Evolutionary conservation across 192 early-diverging fungal genomes (phyloP).

Genomic region (Lobulomyces angularis): DNA sequence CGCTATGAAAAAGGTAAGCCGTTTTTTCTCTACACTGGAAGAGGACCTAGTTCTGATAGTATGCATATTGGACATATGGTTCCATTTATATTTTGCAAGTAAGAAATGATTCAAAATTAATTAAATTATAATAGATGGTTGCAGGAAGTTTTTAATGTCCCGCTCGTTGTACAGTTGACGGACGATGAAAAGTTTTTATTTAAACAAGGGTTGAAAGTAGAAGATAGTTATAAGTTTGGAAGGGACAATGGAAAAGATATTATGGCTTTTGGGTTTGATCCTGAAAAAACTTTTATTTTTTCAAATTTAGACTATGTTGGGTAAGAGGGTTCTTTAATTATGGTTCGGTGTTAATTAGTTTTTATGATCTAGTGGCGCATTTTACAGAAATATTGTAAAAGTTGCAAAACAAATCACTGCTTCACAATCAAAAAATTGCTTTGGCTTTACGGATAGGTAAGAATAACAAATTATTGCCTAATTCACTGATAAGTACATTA

Average conservation of each 20-base stretch:
- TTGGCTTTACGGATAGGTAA: conserved; percentile 78
- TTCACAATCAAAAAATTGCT: conserved; percentile 68
- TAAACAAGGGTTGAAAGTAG: conserved; percentile 74
- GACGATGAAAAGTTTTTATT: conserved; percentile 99
- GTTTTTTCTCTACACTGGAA: conserved; percentile 95
- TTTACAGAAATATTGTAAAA: conserved; percentile 85
- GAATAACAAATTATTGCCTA: not conserved
- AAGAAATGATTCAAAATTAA: conserved; percentile 9
- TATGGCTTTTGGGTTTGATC: conserved; percentile 87
- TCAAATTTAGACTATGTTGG: conserved; percentile 83
- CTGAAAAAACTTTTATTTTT: conserved; percentile 95
- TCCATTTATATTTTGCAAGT: conserved; percentile 94
- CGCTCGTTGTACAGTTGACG: conserved; percentile 91
- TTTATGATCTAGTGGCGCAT: conserved; percentile 48
- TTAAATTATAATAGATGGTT: conserved; percentile 52
- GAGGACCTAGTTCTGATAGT: conserved; percentile 77
- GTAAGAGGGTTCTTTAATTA: conserved; percentile 21
- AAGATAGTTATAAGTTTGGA: conserved; percentile 62
- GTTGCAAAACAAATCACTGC: conserved; percentile 81
- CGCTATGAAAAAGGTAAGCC: conserved; percentile 91
- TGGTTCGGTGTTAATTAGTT: conserved; percentile 3
- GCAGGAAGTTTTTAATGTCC: conserved; percentile 91
- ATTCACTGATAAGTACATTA: conserved; percentile 10
- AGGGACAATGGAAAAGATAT: conserved; percentile 82
- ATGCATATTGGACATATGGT: conserved; percentile 98